Percentiles rank a stretch among this genome's conserved stretches.
Conservation (phyloP, 148 eudicot genomes). For the Cornus controversa region DNA sequence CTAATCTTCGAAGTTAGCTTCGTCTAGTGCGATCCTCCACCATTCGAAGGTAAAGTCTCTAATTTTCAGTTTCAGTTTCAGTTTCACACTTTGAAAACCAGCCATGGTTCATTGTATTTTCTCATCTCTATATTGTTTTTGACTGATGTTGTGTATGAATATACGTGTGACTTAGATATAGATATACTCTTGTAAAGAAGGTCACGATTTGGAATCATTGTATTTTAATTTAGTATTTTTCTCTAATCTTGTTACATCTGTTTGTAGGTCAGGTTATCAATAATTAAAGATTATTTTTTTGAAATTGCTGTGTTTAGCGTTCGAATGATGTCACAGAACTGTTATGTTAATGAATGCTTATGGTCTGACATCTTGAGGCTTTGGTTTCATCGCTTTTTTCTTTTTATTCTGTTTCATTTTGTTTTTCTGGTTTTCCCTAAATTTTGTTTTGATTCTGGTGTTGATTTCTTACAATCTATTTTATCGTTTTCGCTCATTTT, state of each 20-base stretch:
- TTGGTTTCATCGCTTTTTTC: neutral
- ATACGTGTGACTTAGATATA: neutral
- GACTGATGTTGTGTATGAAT: neutral
- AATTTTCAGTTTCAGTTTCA: neutral
- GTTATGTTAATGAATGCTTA: neutral
- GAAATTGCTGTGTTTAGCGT: too few species aligned
- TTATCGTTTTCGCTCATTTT: too few species aligned
- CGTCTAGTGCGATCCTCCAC: neutral
- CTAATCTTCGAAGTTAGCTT: neutral
- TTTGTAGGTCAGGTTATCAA: neutral
- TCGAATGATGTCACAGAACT: neutral
- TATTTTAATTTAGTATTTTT: too few species aligned
- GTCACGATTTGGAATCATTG: neutral
- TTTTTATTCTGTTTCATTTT: neutral
- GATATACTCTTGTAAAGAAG: neutral
- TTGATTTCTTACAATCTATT: neutral
- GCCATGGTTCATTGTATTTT: too few species aligned
- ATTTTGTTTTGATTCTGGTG: neutral
- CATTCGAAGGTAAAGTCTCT: neutral
- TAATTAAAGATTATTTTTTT: neutral
- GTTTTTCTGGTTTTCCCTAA: too few species aligned
- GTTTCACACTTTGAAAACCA: neutral
- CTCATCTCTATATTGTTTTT: too few species aligned
- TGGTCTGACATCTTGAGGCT: neutral
- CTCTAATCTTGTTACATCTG: too few species aligned